A percentile compares a stretch with the other conserved stretches of the same genome.
phyloP scores from a whole-genome alignment of 176 grass and related monocot genomes.

The Dendrocalamus sinicus region DNA sequence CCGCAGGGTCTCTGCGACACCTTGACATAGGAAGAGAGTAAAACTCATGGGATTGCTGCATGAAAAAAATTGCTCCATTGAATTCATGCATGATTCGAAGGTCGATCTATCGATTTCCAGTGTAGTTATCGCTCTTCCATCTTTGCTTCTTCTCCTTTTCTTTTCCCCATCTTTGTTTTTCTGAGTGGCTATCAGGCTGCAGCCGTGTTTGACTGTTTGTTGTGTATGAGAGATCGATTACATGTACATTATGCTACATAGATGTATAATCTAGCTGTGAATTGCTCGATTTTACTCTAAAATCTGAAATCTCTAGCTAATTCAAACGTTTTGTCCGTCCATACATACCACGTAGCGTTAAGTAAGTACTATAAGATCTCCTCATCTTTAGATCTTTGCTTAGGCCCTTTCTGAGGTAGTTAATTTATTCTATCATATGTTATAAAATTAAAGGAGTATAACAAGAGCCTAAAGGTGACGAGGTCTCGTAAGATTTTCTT shows the following conservation, averaged over 20 bases:
- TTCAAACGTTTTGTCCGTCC: background rate
- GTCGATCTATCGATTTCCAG: background rate
- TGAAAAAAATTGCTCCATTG: background rate
- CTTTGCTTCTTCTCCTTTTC: too few relatives aligned
- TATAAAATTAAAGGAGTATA: too few relatives aligned
- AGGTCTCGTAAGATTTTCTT: too few relatives aligned
- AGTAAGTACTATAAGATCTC: too few relatives aligned
- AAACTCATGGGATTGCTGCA: background rate
- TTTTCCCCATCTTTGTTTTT: background rate
- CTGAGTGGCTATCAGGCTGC: background rate
- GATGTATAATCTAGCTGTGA: background rate
- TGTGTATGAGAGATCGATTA: background rate
- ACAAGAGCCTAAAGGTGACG: too few relatives aligned
- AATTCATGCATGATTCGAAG: background rate
- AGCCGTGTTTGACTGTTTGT: background rate
- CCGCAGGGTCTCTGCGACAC: conserved; percentile 45
- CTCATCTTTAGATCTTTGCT: too few relatives aligned
- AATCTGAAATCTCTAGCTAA: background rate
- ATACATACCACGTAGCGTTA: background rate
- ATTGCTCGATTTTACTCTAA: background rate
- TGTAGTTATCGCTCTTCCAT: background rate
- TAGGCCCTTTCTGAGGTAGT: too few relatives aligned
- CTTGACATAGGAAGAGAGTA: conserved; percentile 17
- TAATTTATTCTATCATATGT: too few relatives aligned
- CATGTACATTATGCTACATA: conserved; percentile 37